Conservation (phyloP, 257 asterid species). For the Solanum appendiculatum region DNA sequence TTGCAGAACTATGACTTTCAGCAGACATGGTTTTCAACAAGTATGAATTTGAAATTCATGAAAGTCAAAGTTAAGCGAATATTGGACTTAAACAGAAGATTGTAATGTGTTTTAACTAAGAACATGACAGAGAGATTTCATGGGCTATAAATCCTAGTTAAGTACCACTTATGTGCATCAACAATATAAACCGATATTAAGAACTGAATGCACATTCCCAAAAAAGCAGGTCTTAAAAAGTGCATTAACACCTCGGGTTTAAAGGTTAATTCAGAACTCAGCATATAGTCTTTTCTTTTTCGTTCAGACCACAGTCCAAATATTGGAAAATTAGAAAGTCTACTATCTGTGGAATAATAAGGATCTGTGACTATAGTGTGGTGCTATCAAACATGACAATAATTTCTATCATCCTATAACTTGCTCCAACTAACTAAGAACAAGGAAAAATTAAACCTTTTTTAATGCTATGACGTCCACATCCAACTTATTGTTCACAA, state of each 20-base stretch:
- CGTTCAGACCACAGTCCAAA: not conserved
- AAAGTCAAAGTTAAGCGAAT: not conserved
- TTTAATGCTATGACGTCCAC: not conserved
- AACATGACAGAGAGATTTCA: not conserved
- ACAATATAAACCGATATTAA: not conserved
- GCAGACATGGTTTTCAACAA: not conserved
- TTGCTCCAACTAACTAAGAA: not conserved
- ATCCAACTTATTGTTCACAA: not conserved
- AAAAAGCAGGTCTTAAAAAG: not conserved
- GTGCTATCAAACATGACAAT: not conserved
- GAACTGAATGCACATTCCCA: not conserved
- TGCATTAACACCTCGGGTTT: not conserved
- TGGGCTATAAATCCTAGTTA: not conserved
- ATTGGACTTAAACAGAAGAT: not conserved
- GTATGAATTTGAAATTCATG: not conserved
- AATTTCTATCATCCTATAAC: not conserved
- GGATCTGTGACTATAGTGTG: not conserved
- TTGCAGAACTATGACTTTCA: not conserved
- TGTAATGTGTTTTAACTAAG: not conserved
- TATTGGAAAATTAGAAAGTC: not conserved
- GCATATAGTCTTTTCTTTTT: not conserved
- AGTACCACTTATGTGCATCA: not conserved
- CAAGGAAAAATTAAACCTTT: not conserved
- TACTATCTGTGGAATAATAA: not conserved
- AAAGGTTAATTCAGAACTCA: not conserved